Percentiles rank a stretch among this genome's conserved stretches.
phyloP scores from a whole-genome alignment of 2,329 filamentous ascomycete genomes.

The Aspergillus viridinutans region DNA sequence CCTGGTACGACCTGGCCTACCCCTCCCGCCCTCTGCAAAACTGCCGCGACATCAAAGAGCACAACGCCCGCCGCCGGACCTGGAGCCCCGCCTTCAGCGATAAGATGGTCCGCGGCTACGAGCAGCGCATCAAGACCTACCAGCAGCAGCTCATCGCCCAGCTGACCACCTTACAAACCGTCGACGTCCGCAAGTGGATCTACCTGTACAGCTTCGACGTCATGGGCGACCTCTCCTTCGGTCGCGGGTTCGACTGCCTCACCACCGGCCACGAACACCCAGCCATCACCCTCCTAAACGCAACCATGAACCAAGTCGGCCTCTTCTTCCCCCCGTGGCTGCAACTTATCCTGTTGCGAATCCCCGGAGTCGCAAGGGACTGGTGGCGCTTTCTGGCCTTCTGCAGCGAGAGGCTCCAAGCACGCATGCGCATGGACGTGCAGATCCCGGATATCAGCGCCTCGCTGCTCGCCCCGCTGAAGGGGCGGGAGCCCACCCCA shows the following conservation, averaged over 20 bases:
- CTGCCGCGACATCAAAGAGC: constrained; percentile 31
- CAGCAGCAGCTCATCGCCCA: constrained; percentile 32
- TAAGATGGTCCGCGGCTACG: constrained; percentile 40
- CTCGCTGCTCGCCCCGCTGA: constrained; percentile 20
- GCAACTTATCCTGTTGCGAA: background rate
- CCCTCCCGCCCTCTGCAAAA: constrained; percentile 38
- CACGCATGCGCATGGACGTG: constrained; percentile 5
- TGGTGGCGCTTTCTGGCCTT: constrained; percentile 7
- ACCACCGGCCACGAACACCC: constrained; percentile 22
- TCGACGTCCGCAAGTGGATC: constrained; percentile 40
- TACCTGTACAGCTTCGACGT: constrained; percentile 13
- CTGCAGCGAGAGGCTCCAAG: constrained; percentile 2
- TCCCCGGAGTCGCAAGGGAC: background rate
- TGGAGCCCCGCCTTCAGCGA: constrained; percentile 43
- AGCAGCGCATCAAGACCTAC: constrained; percentile 33
- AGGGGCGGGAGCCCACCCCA: constrained; percentile 9
- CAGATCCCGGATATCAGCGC: constrained; percentile 23
- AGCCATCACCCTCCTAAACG: constrained; percentile 35
- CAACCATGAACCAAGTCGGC: constrained; percentile 22
- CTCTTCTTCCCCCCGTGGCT: constrained; percentile 10
- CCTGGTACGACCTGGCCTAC: constrained; percentile 38
- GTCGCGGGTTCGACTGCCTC: constrained; percentile 4
- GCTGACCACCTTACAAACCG: constrained; percentile 23
- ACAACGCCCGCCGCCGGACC: constrained; percentile 37
- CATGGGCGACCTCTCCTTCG: constrained; percentile 14